These are phyloP conservation scores for Paramecium octaurelia DNA, from an alignment of 73 alveolate species.

Conservation along the genomic window DNA sequence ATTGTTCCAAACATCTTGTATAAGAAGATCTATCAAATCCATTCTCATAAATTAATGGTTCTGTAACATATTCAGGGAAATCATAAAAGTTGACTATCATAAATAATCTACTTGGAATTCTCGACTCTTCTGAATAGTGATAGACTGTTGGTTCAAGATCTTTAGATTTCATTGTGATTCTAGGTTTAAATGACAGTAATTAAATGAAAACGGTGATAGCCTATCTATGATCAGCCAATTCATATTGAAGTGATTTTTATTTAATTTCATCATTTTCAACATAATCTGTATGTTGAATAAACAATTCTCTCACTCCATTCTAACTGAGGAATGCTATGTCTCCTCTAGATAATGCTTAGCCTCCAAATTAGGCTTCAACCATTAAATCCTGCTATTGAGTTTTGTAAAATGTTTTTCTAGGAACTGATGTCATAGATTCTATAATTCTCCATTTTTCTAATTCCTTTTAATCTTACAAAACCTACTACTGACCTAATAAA, in stretches of 20 bases:
- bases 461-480: background rate
- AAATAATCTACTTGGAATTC: background rate
- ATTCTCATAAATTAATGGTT: background rate
- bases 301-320: background rate
- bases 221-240: slow-evolving; percentile 1
- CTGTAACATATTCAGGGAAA: background rate
- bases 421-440: slow-evolving; percentile 38
- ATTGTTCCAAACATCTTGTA: background rate
- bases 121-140: background rate
- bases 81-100: background rate
- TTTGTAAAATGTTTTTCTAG: slow-evolving; percentile 17
- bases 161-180: background rate
- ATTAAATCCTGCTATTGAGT: background rate
- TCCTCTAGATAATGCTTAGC: background rate
- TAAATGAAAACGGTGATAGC: background rate
- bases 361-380: slow-evolving; percentile 19
- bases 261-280: slow-evolving; percentile 16
- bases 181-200: background rate
- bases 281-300: background rate
- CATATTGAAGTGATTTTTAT: background rate
- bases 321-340: slow-evolving; percentile 17
- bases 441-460: slow-evolving; percentile 32
- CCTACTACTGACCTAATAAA: background rate
- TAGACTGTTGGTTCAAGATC: background rate
- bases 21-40: background rate